Evolutionary conservation across 768 basidiomycete species (phyloP).

Genomic region (Agaricus sinodeliciosus): DNA sequence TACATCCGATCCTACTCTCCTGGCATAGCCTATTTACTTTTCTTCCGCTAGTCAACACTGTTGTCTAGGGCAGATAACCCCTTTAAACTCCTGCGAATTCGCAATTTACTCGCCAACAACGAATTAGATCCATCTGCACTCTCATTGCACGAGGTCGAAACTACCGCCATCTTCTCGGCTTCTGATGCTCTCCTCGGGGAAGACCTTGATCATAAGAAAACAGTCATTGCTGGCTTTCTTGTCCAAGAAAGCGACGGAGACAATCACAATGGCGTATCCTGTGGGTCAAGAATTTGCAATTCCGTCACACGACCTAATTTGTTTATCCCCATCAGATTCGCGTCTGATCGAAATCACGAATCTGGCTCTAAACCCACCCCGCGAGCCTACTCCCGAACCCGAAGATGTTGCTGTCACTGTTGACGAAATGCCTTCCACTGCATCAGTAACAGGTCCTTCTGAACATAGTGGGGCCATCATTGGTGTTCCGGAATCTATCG

Average conservation of each 20-base stretch:
- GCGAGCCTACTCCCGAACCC: slow-evolving; percentile 30
- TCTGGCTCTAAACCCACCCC: slow-evolving; percentile 45
- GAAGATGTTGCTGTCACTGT: slow-evolving; percentile 17
- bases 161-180: slow-evolving; percentile 44
- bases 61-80: slow-evolving; percentile 41
- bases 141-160: slow-evolving; percentile 44
- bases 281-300: slow-evolving; percentile 33
- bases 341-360: slow-evolving; percentile 54
- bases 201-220: slow-evolving; percentile 42
- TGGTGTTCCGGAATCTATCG: slow-evolving; percentile 32
- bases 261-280: slow-evolving; percentile 53
- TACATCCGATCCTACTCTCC: neutral
- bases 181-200: slow-evolving; percentile 51
- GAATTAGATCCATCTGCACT: slow-evolving; percentile 35
- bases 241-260: slow-evolving; percentile 36
- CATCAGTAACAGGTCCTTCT: slow-evolving; percentile 8
- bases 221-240: slow-evolving; percentile 49
- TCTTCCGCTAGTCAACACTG: slow-evolving; percentile 32
- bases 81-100: slow-evolving; percentile 55
- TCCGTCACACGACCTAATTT: slow-evolving; percentile 6
- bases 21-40: neutral
- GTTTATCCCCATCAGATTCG: slow-evolving; percentile 37
- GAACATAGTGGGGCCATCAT: slow-evolving; percentile 29
- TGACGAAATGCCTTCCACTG: slow-evolving; percentile 11
- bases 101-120: slow-evolving; percentile 38